Evolutionary conservation across 441 rosid genomes (phyloP).

Genomic region (Syzygium malaccense): DNA sequence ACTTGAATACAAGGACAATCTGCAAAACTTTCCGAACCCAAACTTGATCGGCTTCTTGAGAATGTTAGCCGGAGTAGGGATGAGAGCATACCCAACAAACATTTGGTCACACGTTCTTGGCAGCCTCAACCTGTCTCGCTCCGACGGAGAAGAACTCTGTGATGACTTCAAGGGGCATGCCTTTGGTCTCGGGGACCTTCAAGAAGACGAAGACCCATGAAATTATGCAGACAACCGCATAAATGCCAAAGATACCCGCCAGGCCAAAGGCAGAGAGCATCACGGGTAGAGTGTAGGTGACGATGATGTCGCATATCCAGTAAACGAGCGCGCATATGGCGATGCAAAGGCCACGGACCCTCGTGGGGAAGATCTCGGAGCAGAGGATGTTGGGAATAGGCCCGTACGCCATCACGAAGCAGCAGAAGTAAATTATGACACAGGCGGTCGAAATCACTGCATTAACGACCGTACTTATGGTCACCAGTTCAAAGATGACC

Average conservation of each 20-base stretch:
- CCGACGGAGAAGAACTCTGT: constrained; percentile 17
- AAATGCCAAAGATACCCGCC: constrained; percentile 7
- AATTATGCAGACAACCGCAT: constrained; percentile 9
- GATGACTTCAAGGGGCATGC: constrained; percentile 18
- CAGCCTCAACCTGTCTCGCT: constrained; percentile 4
- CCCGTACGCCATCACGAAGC: neutral
- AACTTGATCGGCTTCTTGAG: neutral
- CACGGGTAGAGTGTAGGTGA: constrained; percentile 15
- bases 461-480: neutral
- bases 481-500: neutral
- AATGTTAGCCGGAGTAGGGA: neutral
- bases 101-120: neutral
- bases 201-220: constrained; percentile 11
- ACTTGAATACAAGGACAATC: neutral
- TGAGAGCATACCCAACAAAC: neutral
- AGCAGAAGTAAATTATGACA: neutral
- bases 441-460: neutral
- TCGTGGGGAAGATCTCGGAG: constrained; percentile 2
- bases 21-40: neutral
- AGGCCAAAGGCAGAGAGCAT: constrained; percentile 8
- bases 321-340: constrained; percentile 10
- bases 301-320: constrained; percentile 17
- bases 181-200: constrained; percentile 17
- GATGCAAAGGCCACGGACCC: constrained; percentile 11
- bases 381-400: constrained; percentile 5